These are phyloP conservation scores for Choanephora cucurbitarum DNA, from an alignment of 371 early-diverging fungal species.

Conservation along the genomic window DNA sequence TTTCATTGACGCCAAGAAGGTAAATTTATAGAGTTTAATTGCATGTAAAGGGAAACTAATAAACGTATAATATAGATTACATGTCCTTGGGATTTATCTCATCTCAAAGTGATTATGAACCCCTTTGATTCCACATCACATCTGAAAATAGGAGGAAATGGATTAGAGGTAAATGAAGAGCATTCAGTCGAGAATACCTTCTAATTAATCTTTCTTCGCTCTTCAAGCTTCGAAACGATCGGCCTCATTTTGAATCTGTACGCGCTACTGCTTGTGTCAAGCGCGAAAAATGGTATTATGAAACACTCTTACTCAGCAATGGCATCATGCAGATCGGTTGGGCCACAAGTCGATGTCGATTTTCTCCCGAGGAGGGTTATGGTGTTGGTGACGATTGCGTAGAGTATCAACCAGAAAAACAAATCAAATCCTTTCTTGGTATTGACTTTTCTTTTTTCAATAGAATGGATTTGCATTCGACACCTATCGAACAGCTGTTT, in stretches of 20 bases:
- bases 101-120: constrained; percentile 42
- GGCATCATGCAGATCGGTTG: constrained; percentile 72
- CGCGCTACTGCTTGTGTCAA: constrained; percentile 47
- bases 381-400: constrained; percentile 66
- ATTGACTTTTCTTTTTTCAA: neutral
- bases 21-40: too few relatives aligned
- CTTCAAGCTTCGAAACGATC: constrained; percentile 51
- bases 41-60: too few relatives aligned
- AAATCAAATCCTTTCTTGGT: neutral
- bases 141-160: constrained; percentile 46
- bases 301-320: constrained; percentile 52
- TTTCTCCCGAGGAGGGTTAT: constrained; percentile 66
- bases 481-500: constrained; percentile 60
- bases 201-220: too few relatives aligned
- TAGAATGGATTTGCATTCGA: constrained; percentile 67
- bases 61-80: constrained; percentile 24
- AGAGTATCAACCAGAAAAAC: constrained; percentile 20
- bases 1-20: constrained; percentile 32
- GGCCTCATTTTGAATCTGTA: constrained; percentile 51
- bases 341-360: constrained; percentile 62
- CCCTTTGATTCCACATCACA: constrained; percentile 49
- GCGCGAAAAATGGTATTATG: constrained; percentile 65
- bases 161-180: constrained; percentile 31
- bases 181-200: too few relatives aligned
- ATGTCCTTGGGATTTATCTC: constrained; percentile 36